phyloP scores from a whole-genome alignment of 805 yeast species.

The Metahyphopichia silvanorum region DNA sequence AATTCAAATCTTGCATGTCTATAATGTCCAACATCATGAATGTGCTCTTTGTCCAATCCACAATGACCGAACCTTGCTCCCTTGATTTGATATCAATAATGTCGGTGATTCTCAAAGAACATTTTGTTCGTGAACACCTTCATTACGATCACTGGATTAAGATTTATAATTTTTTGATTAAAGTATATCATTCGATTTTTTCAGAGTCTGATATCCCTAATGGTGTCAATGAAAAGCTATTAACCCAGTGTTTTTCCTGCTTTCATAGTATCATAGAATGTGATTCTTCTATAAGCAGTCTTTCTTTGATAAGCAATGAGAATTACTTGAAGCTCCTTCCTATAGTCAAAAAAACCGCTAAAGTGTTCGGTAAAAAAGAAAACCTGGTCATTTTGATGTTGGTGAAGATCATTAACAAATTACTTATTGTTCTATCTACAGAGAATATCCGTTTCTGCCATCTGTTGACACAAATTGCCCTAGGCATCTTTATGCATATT shows the following conservation, averaged over 20 bases:
- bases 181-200: slow-evolving; percentile 12
- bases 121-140: slow-evolving; percentile 30
- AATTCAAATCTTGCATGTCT: slow-evolving; percentile 19
- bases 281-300: slow-evolving; percentile 10
- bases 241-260: slow-evolving; percentile 15
- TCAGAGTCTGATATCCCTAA: slow-evolving; percentile 3
- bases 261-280: slow-evolving; percentile 21
- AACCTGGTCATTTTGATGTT: slow-evolving; percentile 16
- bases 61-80: slow-evolving; percentile 17
- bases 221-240: slow-evolving; percentile 14
- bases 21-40: slow-evolving; percentile 14
- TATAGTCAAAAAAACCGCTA: slow-evolving; percentile 13
- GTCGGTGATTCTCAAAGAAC: slow-evolving; percentile 15
- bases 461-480: slow-evolving; percentile 36
- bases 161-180: slow-evolving; percentile 19
- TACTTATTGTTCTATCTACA: slow-evolving; percentile 40
- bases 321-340: slow-evolving; percentile 16
- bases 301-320: slow-evolving; percentile 13
- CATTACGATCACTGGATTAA: slow-evolving; percentile 23
- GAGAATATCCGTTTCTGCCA: slow-evolving; percentile 36
- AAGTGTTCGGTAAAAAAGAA: slow-evolving; percentile 19
- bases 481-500: slow-evolving; percentile 30
- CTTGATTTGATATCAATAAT: slow-evolving; percentile 23
- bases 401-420: slow-evolving; percentile 45
- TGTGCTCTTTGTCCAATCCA: slow-evolving; percentile 11